A percentile compares a stretch with the other conserved stretches of the same genome.
phyloP scores from a whole-genome alignment of 2,329 filamentous ascomycete species.

The Aspergillaceae sp. region DNA sequence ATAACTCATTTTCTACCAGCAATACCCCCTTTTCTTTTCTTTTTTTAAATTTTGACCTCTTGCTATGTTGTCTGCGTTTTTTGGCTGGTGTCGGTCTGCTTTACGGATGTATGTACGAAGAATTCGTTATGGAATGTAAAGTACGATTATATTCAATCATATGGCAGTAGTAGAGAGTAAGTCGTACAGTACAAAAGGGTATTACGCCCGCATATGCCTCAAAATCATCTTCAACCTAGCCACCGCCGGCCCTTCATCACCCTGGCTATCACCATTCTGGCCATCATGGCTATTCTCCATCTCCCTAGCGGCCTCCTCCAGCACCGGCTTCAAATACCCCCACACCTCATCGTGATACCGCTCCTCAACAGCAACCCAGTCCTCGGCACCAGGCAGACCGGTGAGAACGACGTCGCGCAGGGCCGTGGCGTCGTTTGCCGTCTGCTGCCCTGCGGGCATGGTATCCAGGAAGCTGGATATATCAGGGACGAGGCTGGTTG shows the following conservation, averaged over 20 bases:
- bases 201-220: conserved; percentile 26
- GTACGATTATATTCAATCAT: not conserved
- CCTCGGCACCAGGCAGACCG: conserved; percentile 23
- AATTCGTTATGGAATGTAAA: not conserved
- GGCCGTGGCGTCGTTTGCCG: conserved; percentile 6
- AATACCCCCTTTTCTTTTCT: conserved; percentile 11
- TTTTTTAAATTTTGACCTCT: conserved; percentile 5
- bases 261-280: not conserved
- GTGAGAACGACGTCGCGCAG: conserved; percentile 23
- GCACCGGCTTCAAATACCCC: conserved; percentile 53
- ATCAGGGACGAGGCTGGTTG: conserved; percentile 24
- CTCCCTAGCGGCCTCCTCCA: conserved; percentile 50
- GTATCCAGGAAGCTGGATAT: conserved; percentile 25
- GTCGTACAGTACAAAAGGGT: not conserved
- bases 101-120: conserved; percentile 12
- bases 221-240: conserved; percentile 32
- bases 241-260: conserved; percentile 28
- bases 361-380: conserved; percentile 29
- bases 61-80: conserved; percentile 8
- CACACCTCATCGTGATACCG: conserved; percentile 54
- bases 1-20: too few relatives aligned
- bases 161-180: too few relatives aligned
- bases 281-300: conserved; percentile 34
- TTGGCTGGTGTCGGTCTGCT: conserved; percentile 3
- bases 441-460: conserved; percentile 6